phyloP scores from a whole-genome alignment of 139 green algal genomes.

The Chlamydomonas sp. region DNA sequence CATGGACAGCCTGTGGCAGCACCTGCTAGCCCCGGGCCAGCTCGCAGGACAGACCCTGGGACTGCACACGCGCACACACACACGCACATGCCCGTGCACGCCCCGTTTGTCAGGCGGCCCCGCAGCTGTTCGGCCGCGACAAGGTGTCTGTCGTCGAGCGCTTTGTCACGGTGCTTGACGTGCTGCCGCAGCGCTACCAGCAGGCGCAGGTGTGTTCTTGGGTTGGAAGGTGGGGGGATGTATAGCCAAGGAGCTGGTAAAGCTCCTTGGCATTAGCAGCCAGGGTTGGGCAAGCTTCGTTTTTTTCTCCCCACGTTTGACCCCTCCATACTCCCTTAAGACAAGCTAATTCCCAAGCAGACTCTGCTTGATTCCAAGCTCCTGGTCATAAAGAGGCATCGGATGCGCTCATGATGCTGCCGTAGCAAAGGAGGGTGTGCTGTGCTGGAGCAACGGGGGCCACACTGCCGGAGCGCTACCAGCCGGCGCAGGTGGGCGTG shows the following conservation, averaged over 20 bases:
- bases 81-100: conserved; percentile 25
- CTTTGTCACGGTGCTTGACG: conserved; percentile 38
- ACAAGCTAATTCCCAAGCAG: too few species aligned
- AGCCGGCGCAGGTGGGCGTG: conserved; percentile 31
- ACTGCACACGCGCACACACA: neutral
- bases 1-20: neutral
- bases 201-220: conserved; percentile 33
- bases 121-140: conserved; percentile 40
- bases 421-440: too few species aligned
- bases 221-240: too few species aligned
- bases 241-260: too few species aligned
- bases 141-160: conserved; percentile 45
- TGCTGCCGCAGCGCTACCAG: conserved; percentile 38
- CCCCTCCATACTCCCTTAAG: too few species aligned
- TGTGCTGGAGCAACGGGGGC: too few species aligned
- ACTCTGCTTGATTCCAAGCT: too few species aligned
- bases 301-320: too few species aligned
- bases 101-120: conserved; percentile 26
- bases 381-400: too few species aligned
- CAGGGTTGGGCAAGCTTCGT: too few species aligned
- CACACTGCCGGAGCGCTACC: conserved; percentile 42
- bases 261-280: too few species aligned
- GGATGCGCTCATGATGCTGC: too few species aligned
- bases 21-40: neutral
- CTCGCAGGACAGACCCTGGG: neutral